Evolutionary conservation across 2,329 filamentous ascomycete genomes (phyloP).

Genomic region (Fusarium albidum): DNA sequence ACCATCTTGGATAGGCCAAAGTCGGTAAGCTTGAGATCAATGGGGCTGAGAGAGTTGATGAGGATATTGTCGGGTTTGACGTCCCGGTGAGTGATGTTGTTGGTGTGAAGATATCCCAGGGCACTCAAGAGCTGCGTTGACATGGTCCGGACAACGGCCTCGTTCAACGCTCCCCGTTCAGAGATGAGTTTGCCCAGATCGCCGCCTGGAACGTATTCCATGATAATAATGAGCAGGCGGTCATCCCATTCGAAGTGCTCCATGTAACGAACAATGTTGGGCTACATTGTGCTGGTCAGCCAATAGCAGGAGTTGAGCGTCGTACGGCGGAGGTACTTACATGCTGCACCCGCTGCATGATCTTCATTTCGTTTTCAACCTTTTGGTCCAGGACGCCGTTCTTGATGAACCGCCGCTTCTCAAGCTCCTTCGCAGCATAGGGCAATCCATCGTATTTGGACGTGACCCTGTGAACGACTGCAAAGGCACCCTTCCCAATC

Average conservation of each 20-base stretch:
- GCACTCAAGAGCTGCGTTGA: slow-evolving; percentile 81
- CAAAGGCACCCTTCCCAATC: slow-evolving; percentile 94
- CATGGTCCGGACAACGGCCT: slow-evolving; percentile 75
- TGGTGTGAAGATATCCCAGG: slow-evolving; percentile 83
- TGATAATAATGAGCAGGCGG: slow-evolving; percentile 92
- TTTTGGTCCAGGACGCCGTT: slow-evolving; percentile 90
- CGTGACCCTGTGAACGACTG: slow-evolving; percentile 89
- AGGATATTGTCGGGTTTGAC: slow-evolving; percentile 99
- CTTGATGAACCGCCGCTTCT: slow-evolving; percentile 93
- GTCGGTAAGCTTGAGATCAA: slow-evolving; percentile 90
- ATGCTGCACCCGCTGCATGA: slow-evolving; percentile 88
- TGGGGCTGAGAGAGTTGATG: slow-evolving; percentile 74
- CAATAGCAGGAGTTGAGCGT: slow-evolving; percentile 1
- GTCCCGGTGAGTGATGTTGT: slow-evolving; percentile 96
- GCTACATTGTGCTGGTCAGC: slow-evolving; percentile 52
- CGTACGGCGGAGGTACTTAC: slow-evolving; percentile 59
- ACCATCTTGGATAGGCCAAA: slow-evolving; percentile 97
- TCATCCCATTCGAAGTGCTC: slow-evolving; percentile 86
- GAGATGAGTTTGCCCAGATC: slow-evolving; percentile 81
- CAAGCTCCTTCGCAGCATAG: slow-evolving; percentile 92
- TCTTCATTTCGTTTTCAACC: slow-evolving; percentile 95
- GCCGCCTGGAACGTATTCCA: slow-evolving; percentile 88
- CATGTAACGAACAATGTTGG: slow-evolving; percentile 90
- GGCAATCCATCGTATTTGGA: slow-evolving; percentile 83
- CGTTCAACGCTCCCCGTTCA: slow-evolving; percentile 68